Base-by-base conservation (phyloP, 345 rosid genomes). In the Corymbia maculata region DNA sequence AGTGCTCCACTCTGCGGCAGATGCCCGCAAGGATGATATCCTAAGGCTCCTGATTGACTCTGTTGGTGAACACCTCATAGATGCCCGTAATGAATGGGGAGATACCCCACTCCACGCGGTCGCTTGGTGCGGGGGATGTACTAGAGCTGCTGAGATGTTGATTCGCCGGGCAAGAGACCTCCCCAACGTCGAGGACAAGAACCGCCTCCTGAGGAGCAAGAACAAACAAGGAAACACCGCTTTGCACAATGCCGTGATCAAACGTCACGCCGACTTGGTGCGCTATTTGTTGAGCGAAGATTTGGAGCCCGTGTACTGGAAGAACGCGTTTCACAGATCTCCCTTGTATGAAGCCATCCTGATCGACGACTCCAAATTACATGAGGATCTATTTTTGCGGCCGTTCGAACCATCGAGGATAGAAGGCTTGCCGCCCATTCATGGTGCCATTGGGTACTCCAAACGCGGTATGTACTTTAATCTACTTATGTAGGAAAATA, bases 241-340 rank as follows among this genome's bases (percentile, higher is more conserved):
- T 55, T 55, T 55, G 61, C 61, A 55, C 61, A 12, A 55, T 28
- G 61, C 61, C 0, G 61, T 55, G 61, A 5, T 55, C 61, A 22
- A 55, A 3, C 0, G 61, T 55, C 61, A 0, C 61, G 0, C 28
- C 28, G 0, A 0, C 13, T 26, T 55, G 61, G 61, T 55, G 28
- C 0, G 0, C 61, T 55, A 22, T 55, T 55, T 55, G 61, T 55
- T 55, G 26, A 55, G 61, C 6, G 28, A 55, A 55, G 61, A 55
- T 55, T 55, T 4, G 61, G 61, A 22, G 61, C 61, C 61, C 28
- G 61, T 55, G 28, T 55, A 55, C 61, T 55, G 61, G 61, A 0
- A 9, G 61, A 55, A 55, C 61, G 0, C 0, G 2, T 5, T 28
- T 55, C 28, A 55, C 1, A 55, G 22, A 55, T 55, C 61, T 55